Conservation (phyloP, 2,329 filamentous ascomycete species). For the Graphiopsis chlorocephala region DNA sequence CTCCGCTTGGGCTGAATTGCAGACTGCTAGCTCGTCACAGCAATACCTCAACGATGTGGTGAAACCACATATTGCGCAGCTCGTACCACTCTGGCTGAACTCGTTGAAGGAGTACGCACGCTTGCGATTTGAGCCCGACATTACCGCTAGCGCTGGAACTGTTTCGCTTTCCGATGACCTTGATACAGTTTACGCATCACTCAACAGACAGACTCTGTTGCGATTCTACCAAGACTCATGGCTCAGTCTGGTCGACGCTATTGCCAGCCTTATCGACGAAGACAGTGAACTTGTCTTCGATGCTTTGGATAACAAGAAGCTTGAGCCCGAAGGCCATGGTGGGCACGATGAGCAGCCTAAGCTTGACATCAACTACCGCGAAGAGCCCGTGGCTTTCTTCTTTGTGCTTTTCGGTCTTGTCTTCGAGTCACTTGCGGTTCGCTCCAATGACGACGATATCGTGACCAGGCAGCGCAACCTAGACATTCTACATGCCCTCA, state of each 20-base stretch:
- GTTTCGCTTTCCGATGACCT: conserved; percentile 73
- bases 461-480: conserved; percentile 45
- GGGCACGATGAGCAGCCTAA: conserved; percentile 19
- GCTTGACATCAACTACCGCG: conserved; percentile 91
- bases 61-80: conserved; percentile 80
- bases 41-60: conserved; percentile 84
- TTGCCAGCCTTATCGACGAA: conserved; percentile 94
- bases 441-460: conserved; percentile 57
- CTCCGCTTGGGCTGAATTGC: conserved; percentile 93
- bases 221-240: conserved; percentile 97
- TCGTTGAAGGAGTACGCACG: conserved; percentile 91
- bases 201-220: conserved; percentile 90
- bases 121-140: conserved; percentile 92
- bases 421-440: conserved; percentile 89
- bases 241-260: conserved; percentile 94
- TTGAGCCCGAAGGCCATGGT: conserved; percentile 16
- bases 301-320: conserved; percentile 77
- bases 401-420: conserved; percentile 96
- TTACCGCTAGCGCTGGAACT: conserved; percentile 83
- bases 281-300: conserved; percentile 98
- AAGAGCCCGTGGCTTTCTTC: conserved; percentile 97
- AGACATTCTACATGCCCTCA: conserved; percentile 84
- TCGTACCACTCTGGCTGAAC: conserved; percentile 92
- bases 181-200: conserved; percentile 88
- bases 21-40: conserved; percentile 91